Percentiles rank a stretch among this genome's conserved stretches.
These are phyloP conservation scores for Malus orientalis DNA, from an alignment of 306 rosid species.

Conservation along the genomic window DNA sequence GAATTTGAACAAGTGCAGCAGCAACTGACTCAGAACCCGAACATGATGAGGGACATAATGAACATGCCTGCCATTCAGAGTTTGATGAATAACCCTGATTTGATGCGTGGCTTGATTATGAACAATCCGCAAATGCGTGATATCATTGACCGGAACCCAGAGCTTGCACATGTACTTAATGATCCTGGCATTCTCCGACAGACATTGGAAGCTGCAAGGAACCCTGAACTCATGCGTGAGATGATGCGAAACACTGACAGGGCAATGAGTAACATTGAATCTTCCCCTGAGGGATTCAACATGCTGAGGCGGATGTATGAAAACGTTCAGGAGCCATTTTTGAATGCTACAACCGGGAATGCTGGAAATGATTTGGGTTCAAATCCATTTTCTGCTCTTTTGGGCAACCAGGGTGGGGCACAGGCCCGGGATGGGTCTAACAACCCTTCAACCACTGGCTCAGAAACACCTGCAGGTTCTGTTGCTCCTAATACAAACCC, in stretches of 20 bases:
- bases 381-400: constrained; percentile 58
- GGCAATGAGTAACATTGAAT: constrained; percentile 64
- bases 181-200: constrained; percentile 56
- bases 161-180: constrained; percentile 53
- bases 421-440: constrained; percentile 38
- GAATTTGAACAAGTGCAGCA: constrained; percentile 61
- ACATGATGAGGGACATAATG: constrained; percentile 64
- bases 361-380: constrained; percentile 36
- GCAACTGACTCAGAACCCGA: constrained; percentile 54
- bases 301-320: constrained; percentile 72
- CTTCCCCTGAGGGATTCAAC: constrained; percentile 67
- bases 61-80: constrained; percentile 59
- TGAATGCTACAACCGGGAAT: constrained; percentile 50
- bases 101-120: constrained; percentile 49
- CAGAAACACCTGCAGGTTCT: constrained; percentile 33
- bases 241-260: constrained; percentile 70
- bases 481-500: constrained; percentile 57
- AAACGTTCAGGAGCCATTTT: constrained; percentile 63
- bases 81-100: constrained; percentile 56
- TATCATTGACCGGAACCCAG: constrained; percentile 57
- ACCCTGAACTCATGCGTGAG: constrained; percentile 68
- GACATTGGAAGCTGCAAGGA: constrained; percentile 64
- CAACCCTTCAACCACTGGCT: constrained; percentile 39
- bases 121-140: constrained; percentile 63
- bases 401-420: constrained; percentile 45